phyloP scores from a whole-genome alignment of 148 eudicot species.

The Suaeda aralocaspica region DNA sequence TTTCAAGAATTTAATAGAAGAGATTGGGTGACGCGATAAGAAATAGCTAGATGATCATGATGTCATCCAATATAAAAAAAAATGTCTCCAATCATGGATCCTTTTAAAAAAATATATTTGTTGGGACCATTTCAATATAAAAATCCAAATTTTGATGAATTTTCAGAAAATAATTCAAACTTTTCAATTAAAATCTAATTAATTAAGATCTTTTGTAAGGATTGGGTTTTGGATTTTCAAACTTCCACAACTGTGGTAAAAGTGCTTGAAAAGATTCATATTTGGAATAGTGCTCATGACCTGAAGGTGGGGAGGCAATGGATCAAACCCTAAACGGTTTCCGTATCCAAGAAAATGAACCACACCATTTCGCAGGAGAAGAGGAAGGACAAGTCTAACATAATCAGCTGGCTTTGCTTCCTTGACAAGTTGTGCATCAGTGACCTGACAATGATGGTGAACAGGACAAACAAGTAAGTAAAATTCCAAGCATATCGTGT shows the following conservation, averaged over 20 bases:
- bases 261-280: neutral
- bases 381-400: constrained; percentile 56
- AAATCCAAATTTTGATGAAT: too few species aligned
- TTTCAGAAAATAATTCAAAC: too few species aligned
- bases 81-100: too few species aligned
- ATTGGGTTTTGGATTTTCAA: too few species aligned
- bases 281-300: constrained; percentile 28
- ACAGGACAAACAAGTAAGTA: constrained; percentile 1
- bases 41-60: neutral
- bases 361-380: constrained; percentile 53
- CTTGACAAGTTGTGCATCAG: constrained; percentile 83
- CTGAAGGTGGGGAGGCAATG: constrained; percentile 74
- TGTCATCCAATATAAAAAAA: neutral
- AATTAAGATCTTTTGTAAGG: too few species aligned
- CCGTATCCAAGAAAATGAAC: constrained; percentile 92
- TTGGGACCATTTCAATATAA: too few species aligned
- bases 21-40: neutral
- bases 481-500: neutral
- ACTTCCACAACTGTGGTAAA: too few species aligned
- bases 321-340: constrained; percentile 91
- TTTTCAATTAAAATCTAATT: too few species aligned
- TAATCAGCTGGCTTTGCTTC: constrained; percentile 75
- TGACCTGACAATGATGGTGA: constrained; percentile 47
- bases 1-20: too few species aligned
- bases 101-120: too few species aligned